These are phyloP conservation scores for Penicillium bialowiezense DNA, from an alignment of 495 filamentous ascomycete genomes.

Conservation along the genomic window DNA sequence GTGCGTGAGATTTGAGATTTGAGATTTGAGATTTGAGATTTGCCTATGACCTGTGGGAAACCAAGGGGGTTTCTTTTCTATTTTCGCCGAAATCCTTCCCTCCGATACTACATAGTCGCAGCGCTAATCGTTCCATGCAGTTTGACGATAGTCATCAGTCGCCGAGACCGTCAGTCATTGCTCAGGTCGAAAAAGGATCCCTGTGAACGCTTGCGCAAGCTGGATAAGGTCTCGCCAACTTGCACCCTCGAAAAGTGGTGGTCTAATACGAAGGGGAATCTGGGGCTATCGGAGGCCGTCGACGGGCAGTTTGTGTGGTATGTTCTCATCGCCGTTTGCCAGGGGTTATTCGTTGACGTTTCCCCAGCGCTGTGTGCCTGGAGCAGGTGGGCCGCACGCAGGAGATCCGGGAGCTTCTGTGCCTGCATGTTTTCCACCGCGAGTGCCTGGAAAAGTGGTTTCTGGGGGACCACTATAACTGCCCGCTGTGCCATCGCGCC, in stretches of 20 bases:
- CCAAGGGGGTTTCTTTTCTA: background rate
- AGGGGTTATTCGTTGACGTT: background rate
- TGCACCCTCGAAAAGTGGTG: conserved; percentile 46
- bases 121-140: conserved; percentile 16
- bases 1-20: conserved; percentile 20
- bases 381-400: conserved; percentile 39
- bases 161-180: conserved; percentile 28
- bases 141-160: conserved; percentile 37
- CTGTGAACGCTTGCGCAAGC: conserved; percentile 33
- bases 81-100: conserved; percentile 2
- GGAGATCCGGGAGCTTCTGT: conserved; percentile 43
- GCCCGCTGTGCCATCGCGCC: conserved; percentile 41
- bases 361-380: conserved; percentile 39
- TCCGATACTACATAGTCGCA: conserved; percentile 8
- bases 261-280: conserved; percentile 33
- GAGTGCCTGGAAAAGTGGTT: conserved; percentile 49
- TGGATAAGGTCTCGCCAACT: conserved; percentile 40
- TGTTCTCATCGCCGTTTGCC: background rate
- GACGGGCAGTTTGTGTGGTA: conserved; percentile 47
- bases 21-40: background rate
- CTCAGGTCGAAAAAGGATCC: conserved; percentile 26
- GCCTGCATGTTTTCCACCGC: conserved; percentile 46
- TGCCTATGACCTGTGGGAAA: too few relatives aligned
- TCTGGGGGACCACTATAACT: conserved; percentile 42
- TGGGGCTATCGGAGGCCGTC: conserved; percentile 33